phyloP scores from a whole-genome alignment of 1,139 yeast genomes.

The Hemisphaericaspora lyxosophila region DNA sequence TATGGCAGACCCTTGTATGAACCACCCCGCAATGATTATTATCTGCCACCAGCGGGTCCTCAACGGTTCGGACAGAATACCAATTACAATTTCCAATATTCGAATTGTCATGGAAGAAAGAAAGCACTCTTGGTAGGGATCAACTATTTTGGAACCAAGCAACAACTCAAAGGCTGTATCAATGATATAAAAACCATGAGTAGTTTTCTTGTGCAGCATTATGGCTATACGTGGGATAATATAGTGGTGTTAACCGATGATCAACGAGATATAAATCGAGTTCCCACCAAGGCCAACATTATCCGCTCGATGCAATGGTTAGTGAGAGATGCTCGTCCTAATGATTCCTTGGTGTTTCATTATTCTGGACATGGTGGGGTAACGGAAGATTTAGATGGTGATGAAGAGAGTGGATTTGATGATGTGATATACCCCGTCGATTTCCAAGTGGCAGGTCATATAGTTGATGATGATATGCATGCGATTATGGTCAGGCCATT shows the following conservation, averaged over 20 bases:
- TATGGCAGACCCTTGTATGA: conserved; percentile 15
- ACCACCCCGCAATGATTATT: conserved; percentile 13
- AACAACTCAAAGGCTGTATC: conserved; percentile 80
- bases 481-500: conserved; percentile 74
- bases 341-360: conserved; percentile 80
- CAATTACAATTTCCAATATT: conserved; percentile 56
- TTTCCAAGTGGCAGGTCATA: conserved; percentile 67
- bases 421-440: conserved; percentile 91
- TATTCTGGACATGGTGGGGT: conserved; percentile 95
- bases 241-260: conserved; percentile 85
- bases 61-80: conserved; percentile 31
- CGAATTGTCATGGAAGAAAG: conserved; percentile 69
- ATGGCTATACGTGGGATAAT: conserved; percentile 73
- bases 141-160: conserved; percentile 73
- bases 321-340: conserved; percentile 77
- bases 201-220: conserved; percentile 47
- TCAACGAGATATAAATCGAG: conserved; percentile 56
- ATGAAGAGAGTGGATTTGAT: conserved; percentile 85
- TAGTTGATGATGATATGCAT: conserved; percentile 84
- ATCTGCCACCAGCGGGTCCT: conserved; percentile 31
- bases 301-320: conserved; percentile 90
- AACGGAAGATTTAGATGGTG: conserved; percentile 76
- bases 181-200: conserved; percentile 73
- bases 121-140: conserved; percentile 86
- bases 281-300: conserved; percentile 84